Base-by-base conservation (phyloP, 2,329 filamentous ascomycete species). In the Rosellinia necatrix region DNA sequence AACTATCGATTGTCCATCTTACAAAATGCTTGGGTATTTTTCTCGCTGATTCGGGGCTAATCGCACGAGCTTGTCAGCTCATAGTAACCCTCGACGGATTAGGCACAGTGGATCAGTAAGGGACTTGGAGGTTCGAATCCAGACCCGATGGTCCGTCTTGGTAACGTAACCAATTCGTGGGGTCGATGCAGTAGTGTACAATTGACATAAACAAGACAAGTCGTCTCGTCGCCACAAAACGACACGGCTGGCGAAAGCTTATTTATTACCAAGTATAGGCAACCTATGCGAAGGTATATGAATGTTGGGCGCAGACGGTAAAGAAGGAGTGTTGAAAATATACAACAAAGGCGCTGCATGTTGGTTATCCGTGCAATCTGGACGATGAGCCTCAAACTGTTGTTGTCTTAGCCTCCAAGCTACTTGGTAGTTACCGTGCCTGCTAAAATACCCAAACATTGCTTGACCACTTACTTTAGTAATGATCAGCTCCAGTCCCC, bases 1-100 rank as follows among this genome's bases (percentile, higher is more conserved):
- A n/a, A n/a, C n/a, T n/a, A n/a, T n/a, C n/a, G n/a, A n/a, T n/a
- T n/a, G n/a, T n/a, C n/a, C n/a, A n/a, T n/a, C n/a, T n/a, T 21
- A n/a, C 17, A 53, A 25, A 43, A 34, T 53, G 15, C 30, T n/a
- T 25, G 44, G 13, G 25, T 10, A 13, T 27, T 15, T 44, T 37
- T 49, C n/a, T n/a, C 9, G 6, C 8, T 8, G 40, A 47, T 25
- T 30, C 30, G 29, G 29, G 22, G 51, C 27, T 47, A 25, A 43
- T 43, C 41, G 29, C 42, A 42, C 35, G 35, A 50, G 34, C 22
- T 29, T 15, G 24, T 49, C 40, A 58, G 49, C 50, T 49, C 37
- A 24, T 46, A 27, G 40, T 37, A 44, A 48, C 21, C n/a, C 29
- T 25, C 35, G 4, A 27, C 24, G 25, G n/a, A 46, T 30, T 30